A percentile compares a stretch with the other conserved stretches of the same genome.
These are phyloP conservation scores for Eutrema yunnanense DNA, from an alignment of 345 rosid species.

Conservation along the genomic window DNA sequence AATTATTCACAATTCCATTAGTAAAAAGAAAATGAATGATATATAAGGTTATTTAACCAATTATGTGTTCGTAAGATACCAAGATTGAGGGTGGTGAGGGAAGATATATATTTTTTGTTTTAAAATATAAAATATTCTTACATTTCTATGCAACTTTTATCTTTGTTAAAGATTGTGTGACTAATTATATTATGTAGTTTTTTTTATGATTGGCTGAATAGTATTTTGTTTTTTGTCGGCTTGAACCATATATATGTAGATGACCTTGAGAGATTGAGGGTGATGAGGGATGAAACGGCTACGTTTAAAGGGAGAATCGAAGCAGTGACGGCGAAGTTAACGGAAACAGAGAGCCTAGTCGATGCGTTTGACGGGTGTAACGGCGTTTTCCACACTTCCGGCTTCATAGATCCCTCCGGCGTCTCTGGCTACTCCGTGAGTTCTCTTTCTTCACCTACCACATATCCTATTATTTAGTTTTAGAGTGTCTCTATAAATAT, in stretches of 20 bases:
- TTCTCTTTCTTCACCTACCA: neutral
- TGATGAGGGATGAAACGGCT: slow-evolving; percentile 4
- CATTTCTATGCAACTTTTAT: too few relatives aligned
- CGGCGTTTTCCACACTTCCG: slow-evolving; percentile 69
- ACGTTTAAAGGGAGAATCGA: neutral
- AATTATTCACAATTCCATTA: neutral
- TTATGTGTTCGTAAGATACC: neutral
- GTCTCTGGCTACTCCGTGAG: slow-evolving; percentile 74
- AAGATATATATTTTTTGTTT: too few relatives aligned
- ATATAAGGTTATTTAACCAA: neutral
- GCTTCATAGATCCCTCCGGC: slow-evolving; percentile 64
- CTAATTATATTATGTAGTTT: too few relatives aligned
- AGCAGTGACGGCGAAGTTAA: slow-evolving; percentile 42
- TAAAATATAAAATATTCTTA: too few relatives aligned
- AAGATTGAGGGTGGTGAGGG: too few relatives aligned
- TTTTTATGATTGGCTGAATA: too few relatives aligned
- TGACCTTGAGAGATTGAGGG: slow-evolving; percentile 11
- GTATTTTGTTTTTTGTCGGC: neutral
- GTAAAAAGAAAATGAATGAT: neutral
- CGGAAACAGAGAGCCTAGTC: slow-evolving; percentile 38
- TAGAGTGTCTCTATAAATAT: neutral
- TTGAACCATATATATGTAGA: neutral
- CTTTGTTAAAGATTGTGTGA: too few relatives aligned
- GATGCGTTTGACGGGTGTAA: slow-evolving; percentile 65
- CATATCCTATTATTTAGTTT: neutral